These are phyloP conservation scores for Penicillium silybi DNA, from an alignment of 495 filamentous ascomycete species.

Conservation along the genomic window DNA sequence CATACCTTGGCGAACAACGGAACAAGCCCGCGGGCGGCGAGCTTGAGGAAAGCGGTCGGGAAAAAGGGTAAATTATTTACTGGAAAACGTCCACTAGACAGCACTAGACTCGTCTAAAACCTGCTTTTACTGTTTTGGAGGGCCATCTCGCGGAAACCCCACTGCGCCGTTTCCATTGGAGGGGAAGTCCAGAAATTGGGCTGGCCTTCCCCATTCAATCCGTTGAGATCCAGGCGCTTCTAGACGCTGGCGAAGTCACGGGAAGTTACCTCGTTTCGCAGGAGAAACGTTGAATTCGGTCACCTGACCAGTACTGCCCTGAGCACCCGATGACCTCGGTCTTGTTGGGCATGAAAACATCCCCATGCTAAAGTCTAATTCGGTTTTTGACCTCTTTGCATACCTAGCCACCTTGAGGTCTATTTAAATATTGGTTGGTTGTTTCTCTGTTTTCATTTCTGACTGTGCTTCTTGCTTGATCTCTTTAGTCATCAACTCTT, in stretches of 20 bases:
- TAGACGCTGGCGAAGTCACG: background rate
- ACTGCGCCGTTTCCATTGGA: slow-evolving; percentile 1
- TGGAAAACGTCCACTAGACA: no score
- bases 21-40: no score
- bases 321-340: background rate
- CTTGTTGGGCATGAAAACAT: background rate
- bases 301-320: background rate
- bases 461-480: no score
- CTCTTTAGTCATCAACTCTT: no score
- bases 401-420: no score
- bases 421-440: no score
- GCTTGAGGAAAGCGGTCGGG: background rate
- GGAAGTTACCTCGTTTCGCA: background rate
- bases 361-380: no score
- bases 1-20: slow-evolving; percentile 7
- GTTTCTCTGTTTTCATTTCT: no score
- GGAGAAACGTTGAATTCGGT: background rate
- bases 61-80: background rate
- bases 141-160: background rate
- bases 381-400: no score
- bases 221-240: slow-evolving; percentile 2
- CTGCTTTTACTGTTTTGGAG: background rate
- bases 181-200: background rate
- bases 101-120: slow-evolving; percentile 4
- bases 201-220: background rate